Base-by-base conservation (phyloP, 371 early-diverging fungal genomes). In the Neoconidiobolus thromboides region DNA sequence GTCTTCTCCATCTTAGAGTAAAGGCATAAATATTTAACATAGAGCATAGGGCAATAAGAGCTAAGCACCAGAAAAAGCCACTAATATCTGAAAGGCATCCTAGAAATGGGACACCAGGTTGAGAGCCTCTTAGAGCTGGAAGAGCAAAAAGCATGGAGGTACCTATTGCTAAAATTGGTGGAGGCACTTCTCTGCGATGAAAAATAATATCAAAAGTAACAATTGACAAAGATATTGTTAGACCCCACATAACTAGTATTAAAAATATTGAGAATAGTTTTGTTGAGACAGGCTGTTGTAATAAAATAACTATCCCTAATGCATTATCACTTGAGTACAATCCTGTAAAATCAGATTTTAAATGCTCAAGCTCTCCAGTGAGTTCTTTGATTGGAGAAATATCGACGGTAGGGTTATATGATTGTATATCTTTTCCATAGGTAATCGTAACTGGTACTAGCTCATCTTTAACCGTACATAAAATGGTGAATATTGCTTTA, bases 31-130 rank as follows among this genome's bases (percentile, higher is more conserved):
- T 26, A 26, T 26, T 26, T 26, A 26, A 26, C 26, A 26, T 26
- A 26, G 26, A 26, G 26, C 26, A 26, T 26, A 26, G 26, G 26
- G 26, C 26, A 26, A 26, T 26, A 26, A 26, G 26, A 26, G 26
- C 26, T 26, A 26, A 26, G 26, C 26, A 55, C 64, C 67, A 71
- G 57, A 71, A 70, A 41, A 73, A 69, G 1, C 67, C 67, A 2
- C 64, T 43, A 2, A 70, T 64, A 63, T 70, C 70, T 0, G 66
- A 64, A 0, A 65, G 66, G 60, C 71, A 73, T 46, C 74, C 74
- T 10, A 74, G 69, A 1, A 67, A 65, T 1, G 72, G 74, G n/a
- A 71, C 68, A 15, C 72, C 71, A 1, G 72, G 72, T 57, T 74
- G 74, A 0, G 71, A 65, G 53, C 72, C 69, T 46, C 67, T 6